Conservation (phyloP, 768 basidiomycete genomes). For the Dacryopinax primogenitus region DNA sequence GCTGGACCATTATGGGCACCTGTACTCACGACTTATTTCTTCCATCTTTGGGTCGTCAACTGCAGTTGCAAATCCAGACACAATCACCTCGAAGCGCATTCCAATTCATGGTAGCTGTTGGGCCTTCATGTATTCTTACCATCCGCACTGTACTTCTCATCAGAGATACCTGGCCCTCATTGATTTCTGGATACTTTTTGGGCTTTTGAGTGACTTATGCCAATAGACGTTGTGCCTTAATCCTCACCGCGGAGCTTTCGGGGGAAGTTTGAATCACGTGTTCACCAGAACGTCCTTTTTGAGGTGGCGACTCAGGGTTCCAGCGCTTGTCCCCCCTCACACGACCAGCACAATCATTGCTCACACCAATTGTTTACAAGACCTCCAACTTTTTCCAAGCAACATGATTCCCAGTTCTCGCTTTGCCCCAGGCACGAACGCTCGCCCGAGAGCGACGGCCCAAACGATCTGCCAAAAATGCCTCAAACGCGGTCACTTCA, state of each 20-base stretch:
- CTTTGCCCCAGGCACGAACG: slow-evolving; percentile 26
- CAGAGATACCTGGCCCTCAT: too few relatives aligned
- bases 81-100: too few relatives aligned
- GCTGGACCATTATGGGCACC: neutral
- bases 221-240: neutral
- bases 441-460: slow-evolving; percentile 48
- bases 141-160: neutral
- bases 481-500: slow-evolving; percentile 70
- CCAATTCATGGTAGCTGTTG: too few relatives aligned
- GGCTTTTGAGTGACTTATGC: neutral
- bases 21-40: too few relatives aligned
- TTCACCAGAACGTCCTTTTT: neutral
- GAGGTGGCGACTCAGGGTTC: neutral
- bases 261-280: neutral
- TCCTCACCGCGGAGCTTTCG: too few relatives aligned
- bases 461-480: slow-evolving; percentile 77
- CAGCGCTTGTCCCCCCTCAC: neutral
- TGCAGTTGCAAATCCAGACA: too few relatives aligned
- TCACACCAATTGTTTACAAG: neutral
- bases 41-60: too few relatives aligned
- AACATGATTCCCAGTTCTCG: neutral
- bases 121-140: neutral
- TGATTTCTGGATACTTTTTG: neutral
- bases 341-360: neutral
- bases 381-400: neutral